phyloP scores from a whole-genome alignment of 164 flowering plant species.

The Magnolia changhungtana region DNA sequence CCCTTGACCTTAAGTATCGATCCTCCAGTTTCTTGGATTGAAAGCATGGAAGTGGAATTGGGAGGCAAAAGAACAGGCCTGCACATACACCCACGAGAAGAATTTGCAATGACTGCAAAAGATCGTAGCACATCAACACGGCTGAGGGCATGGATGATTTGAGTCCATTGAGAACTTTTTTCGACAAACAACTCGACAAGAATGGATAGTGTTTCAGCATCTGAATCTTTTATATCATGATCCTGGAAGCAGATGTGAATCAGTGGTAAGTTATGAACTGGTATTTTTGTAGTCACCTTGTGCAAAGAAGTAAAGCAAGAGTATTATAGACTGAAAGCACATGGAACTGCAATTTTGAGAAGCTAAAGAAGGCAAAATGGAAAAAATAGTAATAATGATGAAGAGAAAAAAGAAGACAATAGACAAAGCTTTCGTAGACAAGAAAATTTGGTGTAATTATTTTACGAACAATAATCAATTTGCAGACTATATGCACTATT shows the following conservation, averaged over 20 bases:
- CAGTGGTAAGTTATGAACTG: constrained; percentile 2
- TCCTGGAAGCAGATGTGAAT: constrained; percentile 43
- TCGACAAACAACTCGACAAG: constrained; percentile 74
- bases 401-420: background rate
- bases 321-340: background rate
- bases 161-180: constrained; percentile 66
- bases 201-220: constrained; percentile 74
- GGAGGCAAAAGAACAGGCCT: constrained; percentile 63
- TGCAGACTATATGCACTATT: background rate
- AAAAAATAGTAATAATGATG: background rate
- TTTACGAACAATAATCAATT: background rate
- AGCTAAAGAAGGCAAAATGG: background rate
- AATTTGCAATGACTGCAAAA: constrained; percentile 66
- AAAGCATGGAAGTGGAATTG: constrained; percentile 20
- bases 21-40: constrained; percentile 35
- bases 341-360: background rate
- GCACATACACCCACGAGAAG: constrained; percentile 59
- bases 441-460: background rate
- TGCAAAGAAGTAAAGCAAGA: background rate
- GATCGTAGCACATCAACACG: constrained; percentile 83
- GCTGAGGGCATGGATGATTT: constrained; percentile 62
- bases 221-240: constrained; percentile 59
- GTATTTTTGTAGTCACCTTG: background rate
- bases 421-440: background rate
- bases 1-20: constrained; percentile 63